phyloP scores from a whole-genome alignment of 2,329 filamentous ascomycete species.

The Colletotrichum costaricense region DNA sequence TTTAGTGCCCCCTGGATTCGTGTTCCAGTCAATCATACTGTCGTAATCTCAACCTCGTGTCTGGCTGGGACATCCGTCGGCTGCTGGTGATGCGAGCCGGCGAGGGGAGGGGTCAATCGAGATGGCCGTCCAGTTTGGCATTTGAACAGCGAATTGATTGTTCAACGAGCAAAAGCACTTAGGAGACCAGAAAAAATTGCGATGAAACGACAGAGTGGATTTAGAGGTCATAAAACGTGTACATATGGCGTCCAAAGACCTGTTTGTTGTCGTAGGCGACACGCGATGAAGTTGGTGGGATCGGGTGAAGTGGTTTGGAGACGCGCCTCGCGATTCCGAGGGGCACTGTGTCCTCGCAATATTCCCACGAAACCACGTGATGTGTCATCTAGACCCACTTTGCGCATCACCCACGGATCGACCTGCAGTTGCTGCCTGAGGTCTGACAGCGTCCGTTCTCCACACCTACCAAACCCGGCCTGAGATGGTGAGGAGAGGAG shows the following conservation, averaged over 20 bases:
- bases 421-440: constrained; percentile 23
- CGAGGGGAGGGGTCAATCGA: constrained; percentile 23
- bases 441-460: constrained; percentile 7
- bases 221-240: constrained; percentile 16
- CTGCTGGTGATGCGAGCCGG: constrained; percentile 13
- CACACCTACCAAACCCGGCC: background rate
- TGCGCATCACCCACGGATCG: background rate
- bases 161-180: constrained; percentile 33
- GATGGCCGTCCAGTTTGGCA: constrained; percentile 11
- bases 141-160: constrained; percentile 4
- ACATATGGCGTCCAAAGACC: constrained; percentile 30
- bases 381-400: background rate
- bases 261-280: constrained; percentile 43
- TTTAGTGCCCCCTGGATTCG: constrained; percentile 25
- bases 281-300: constrained; percentile 43
- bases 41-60: constrained; percentile 29
- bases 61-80: constrained; percentile 7
- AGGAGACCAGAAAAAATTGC: constrained; percentile 23
- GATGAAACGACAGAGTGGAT: constrained; percentile 37
- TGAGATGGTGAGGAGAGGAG: constrained; percentile 4
- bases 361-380: constrained; percentile 59
- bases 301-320: constrained; percentile 53
- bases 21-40: constrained; percentile 14
- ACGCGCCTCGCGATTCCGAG: constrained; percentile 50
- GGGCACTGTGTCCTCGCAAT: constrained; percentile 48